These are phyloP conservation scores for Vitis cinerea DNA, from an alignment of 164 flowering plant genomes.

Conservation along the genomic window DNA sequence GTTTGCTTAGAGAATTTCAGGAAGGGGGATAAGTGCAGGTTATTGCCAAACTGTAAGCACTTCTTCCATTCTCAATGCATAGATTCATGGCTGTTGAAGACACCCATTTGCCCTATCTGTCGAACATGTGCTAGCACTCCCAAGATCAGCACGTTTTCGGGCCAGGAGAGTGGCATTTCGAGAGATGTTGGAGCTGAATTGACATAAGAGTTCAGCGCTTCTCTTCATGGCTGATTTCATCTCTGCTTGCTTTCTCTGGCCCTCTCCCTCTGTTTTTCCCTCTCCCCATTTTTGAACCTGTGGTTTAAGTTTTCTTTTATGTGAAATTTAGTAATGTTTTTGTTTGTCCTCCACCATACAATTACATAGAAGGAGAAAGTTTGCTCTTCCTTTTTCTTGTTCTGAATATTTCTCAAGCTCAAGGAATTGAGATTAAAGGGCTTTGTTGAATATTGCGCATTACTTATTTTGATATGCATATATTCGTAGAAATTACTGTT, in stretches of 20 bases:
- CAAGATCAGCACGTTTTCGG: background rate
- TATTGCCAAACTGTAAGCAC: conserved; percentile 19
- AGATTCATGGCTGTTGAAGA: conserved; percentile 25
- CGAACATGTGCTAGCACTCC: conserved; percentile 2
- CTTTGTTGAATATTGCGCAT: background rate
- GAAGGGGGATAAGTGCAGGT: conserved; percentile 19
- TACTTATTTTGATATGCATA: background rate
- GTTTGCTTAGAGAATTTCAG: conserved; percentile 28
- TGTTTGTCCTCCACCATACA: background rate
- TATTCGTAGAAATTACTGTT: no score
- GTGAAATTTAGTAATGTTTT: background rate
- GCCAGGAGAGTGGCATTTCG: background rate
- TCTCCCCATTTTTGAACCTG: background rate
- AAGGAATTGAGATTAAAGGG: background rate
- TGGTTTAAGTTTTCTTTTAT: background rate
- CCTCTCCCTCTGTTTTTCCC: background rate
- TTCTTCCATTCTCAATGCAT: conserved; percentile 22
- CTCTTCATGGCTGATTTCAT: background rate
- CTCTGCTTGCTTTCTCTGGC: background rate
- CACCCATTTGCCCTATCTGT: conserved; percentile 22
- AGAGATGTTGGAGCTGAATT: conserved; percentile 3
- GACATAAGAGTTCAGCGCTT: background rate
- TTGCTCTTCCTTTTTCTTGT: no score
- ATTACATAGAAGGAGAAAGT: no score
- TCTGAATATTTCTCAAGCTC: no score